These are phyloP conservation scores for Hypomontagnella submonticulosa DNA, from an alignment of 495 filamentous ascomycete genomes.

Conservation along the genomic window DNA sequence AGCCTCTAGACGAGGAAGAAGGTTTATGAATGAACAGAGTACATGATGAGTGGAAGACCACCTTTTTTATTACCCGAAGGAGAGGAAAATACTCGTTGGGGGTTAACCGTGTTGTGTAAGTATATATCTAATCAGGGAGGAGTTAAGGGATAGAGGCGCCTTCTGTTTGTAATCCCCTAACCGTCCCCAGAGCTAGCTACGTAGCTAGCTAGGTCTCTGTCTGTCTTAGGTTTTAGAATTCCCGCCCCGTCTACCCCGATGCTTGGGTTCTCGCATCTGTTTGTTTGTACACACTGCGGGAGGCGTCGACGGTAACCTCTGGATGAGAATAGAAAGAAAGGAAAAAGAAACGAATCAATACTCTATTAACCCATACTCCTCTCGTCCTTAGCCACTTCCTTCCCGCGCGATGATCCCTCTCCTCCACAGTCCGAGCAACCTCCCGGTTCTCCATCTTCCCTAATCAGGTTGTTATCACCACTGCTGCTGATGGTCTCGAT, in stretches of 20 bases:
- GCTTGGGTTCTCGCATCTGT: no score
- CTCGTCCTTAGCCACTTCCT: no score
- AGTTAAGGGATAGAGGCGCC: conserved; percentile 6
- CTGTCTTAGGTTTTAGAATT: conserved; percentile 10
- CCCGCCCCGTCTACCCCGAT: background rate
- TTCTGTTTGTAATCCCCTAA: conserved; percentile 12
- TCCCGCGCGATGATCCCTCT: no score
- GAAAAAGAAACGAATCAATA: no score
- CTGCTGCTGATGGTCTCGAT: no score
- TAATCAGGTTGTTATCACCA: no score
- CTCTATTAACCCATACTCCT: no score
- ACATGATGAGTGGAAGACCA: background rate
- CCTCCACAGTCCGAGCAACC: no score
- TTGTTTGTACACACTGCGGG: no score
- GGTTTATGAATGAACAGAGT: background rate
- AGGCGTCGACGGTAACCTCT: background rate
- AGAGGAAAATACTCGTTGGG: background rate
- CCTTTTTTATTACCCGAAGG: background rate
- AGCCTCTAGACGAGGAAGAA: conserved; percentile 79
- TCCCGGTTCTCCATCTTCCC: no score
- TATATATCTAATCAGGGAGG: conserved; percentile 37
- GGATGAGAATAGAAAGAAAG: background rate
- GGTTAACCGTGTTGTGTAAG: conserved; percentile 31
- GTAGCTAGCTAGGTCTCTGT: conserved; percentile 1
- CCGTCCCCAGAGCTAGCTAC: conserved; percentile 10